These are phyloP conservation scores for Chrysoporthe deuterocubensis DNA, from an alignment of 2,329 filamentous ascomycete species.

Conservation along the genomic window DNA sequence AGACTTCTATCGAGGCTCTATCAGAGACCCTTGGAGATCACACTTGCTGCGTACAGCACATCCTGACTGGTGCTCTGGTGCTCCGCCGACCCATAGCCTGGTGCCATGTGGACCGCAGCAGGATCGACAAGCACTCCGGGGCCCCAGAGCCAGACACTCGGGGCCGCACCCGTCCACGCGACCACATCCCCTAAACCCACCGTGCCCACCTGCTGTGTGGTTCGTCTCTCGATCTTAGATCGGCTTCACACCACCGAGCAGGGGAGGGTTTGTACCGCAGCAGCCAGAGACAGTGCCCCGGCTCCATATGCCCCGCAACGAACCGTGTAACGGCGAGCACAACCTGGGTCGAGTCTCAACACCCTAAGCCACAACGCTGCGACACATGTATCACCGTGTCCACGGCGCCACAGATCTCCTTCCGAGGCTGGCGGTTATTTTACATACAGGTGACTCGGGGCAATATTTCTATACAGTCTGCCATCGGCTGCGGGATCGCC, in stretches of 20 bases:
- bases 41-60: too few relatives aligned
- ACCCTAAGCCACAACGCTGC: too few relatives aligned
- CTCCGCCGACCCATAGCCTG: background rate
- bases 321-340: too few relatives aligned
- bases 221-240: background rate
- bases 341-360: too few relatives aligned
- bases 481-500: background rate
- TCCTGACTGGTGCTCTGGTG: too few relatives aligned
- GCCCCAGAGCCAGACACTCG: background rate
- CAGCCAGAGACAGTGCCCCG: too few relatives aligned
- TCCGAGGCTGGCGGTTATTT: too few relatives aligned
- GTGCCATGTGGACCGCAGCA: background rate
- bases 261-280: too few relatives aligned
- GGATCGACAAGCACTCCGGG: constrained; percentile 1
- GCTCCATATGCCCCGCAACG: too few relatives aligned
- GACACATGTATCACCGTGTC: background rate
- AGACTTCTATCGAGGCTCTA: background rate
- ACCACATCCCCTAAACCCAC: background rate
- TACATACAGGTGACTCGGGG: background rate
- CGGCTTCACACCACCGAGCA: background rate
- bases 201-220: background rate
- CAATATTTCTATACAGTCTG: background rate
- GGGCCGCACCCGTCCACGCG: background rate
- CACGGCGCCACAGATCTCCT: background rate
- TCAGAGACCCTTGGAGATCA: background rate